These are phyloP conservation scores for Trichophyton rubrum DNA, from an alignment of 2,329 filamentous ascomycete genomes.

Conservation along the genomic window DNA sequence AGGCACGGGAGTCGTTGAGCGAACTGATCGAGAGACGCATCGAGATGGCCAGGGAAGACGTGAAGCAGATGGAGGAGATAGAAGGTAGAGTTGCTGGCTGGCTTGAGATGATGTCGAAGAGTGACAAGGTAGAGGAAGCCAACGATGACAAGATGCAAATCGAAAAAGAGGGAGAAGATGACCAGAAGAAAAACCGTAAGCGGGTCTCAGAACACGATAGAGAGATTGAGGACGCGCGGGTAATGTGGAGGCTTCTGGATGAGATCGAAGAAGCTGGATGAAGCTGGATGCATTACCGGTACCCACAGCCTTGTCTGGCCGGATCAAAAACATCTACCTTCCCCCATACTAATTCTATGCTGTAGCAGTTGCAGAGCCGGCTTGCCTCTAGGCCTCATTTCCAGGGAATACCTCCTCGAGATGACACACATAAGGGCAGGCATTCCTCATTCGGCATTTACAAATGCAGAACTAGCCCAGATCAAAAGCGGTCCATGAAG, in stretches of 20 bases:
- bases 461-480: no score
- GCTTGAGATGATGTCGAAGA: not conserved
- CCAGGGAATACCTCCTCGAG: no score
- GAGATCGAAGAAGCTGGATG: slow-evolving; percentile 17
- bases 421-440: no score
- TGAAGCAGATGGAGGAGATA: slow-evolving; percentile 61
- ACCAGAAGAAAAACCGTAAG: not conserved
- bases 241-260: slow-evolving; percentile 31
- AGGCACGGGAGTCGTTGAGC: slow-evolving; percentile 79
- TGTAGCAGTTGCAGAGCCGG: no score
- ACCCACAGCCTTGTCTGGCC: no score
- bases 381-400: no score
- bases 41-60: slow-evolving; percentile 59
- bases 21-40: slow-evolving; percentile 77
- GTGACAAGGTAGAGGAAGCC: not conserved
- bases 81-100: slow-evolving; percentile 43
- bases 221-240: slow-evolving; percentile 13
- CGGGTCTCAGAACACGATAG: not conserved
- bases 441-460: no score
- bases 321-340: no score
- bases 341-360: no score
- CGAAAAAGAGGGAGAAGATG: not conserved
- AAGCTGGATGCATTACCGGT: not conserved
- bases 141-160: not conserved
- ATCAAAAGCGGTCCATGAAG: no score